Conservation (phyloP, 2,329 filamentous ascomycete species). For the Beauveria varroae region DNA sequence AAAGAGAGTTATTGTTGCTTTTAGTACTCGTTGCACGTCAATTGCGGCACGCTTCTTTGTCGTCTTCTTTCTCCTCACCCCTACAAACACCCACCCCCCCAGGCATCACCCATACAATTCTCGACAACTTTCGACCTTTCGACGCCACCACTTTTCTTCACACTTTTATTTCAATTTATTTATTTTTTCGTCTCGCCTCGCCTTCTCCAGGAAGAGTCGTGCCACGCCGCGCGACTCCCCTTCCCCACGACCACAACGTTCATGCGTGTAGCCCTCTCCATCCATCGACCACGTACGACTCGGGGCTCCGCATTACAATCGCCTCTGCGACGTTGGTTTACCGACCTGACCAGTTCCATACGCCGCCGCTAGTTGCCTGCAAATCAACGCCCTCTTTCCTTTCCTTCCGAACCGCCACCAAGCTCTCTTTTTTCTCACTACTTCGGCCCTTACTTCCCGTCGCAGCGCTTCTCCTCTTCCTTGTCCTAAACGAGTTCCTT, state of each 20-base stretch:
- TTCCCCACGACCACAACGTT: not conserved
- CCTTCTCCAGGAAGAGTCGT: not conserved
- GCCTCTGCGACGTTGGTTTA: constrained; percentile 12
- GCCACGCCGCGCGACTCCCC: not conserved
- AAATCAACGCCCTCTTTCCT: not conserved
- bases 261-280: not conserved
- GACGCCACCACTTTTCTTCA: not conserved
- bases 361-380: not conserved
- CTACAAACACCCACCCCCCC: not conserved
- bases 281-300: constrained; percentile 3
- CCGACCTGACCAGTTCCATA: constrained; percentile 2
- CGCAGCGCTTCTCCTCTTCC: not conserved
- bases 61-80: not conserved
- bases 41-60: too few relatives aligned
- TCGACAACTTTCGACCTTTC: not conserved
- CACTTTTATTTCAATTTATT: not conserved
- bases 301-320: constrained; percentile 9
- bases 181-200: not conserved
- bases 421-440: not conserved
- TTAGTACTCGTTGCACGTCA: not conserved
- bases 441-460: not conserved
- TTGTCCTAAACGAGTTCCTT: not conserved
- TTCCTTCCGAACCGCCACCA: not conserved
- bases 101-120: not conserved
- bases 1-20: not conserved